A percentile compares a stretch with the other conserved stretches of the same genome.
phyloP scores from a whole-genome alignment of 192 early-diverging fungal species.

The Entrophospora sp. region DNA sequence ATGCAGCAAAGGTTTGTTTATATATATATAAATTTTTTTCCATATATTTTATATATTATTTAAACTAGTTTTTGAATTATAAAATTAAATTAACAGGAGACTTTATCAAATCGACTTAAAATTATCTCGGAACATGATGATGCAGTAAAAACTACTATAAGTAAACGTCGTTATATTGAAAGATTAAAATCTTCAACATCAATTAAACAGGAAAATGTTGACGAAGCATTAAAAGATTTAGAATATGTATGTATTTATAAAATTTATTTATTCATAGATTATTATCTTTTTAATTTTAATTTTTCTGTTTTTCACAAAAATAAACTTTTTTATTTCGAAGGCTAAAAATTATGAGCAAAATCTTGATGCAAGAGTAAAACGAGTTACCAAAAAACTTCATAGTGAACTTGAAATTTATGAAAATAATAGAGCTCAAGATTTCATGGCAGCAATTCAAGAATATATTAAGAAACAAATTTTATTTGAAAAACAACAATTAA shows the following conservation, averaged over 20 bases:
- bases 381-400: constrained; percentile 25
- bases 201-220: constrained; percentile 36
- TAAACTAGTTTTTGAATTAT: background rate
- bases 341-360: constrained; percentile 31
- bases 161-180: constrained; percentile 34
- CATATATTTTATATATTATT: background rate
- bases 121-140: constrained; percentile 31
- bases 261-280: no score
- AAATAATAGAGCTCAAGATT: constrained; percentile 30
- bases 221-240: constrained; percentile 33
- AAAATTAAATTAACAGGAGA: no score
- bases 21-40: background rate
- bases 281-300: no score
- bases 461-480: constrained; percentile 33
- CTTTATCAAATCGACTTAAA: constrained; percentile 29
- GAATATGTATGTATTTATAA: constrained; percentile 39
- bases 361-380: constrained; percentile 32
- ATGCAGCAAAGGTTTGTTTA: constrained; percentile 8
- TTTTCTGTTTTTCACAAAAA: background rate
- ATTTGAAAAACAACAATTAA: constrained; percentile 33
- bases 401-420: constrained; percentile 30
- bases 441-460: constrained; percentile 27
- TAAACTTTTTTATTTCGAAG: constrained; percentile 7
- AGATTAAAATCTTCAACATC: constrained; percentile 33
- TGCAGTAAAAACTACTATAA: constrained; percentile 30